These are phyloP conservation scores for Choricystis sp. DNA, from an alignment of 139 green algal species.

Conservation along the genomic window DNA sequence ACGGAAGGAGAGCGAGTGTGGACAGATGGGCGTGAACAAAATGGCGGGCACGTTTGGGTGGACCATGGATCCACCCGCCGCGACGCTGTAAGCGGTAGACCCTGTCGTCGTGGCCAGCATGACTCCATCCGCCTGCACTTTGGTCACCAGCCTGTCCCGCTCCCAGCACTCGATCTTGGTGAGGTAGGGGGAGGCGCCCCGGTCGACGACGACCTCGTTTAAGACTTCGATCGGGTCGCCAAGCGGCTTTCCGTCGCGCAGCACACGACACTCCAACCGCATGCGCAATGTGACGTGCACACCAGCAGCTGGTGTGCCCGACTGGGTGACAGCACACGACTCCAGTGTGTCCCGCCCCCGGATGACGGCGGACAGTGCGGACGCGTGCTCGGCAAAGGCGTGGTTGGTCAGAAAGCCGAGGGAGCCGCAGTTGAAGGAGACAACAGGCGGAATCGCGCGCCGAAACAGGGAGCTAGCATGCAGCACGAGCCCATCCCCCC, in stretches of 20 bases:
- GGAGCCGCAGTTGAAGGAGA: slow-evolving; percentile 93
- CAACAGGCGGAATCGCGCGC: slow-evolving; percentile 26
- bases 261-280: slow-evolving; percentile 72
- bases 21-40: slow-evolving; percentile 88
- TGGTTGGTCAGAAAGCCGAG: slow-evolving; percentile 95
- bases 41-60: slow-evolving; percentile 82
- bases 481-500: slow-evolving; percentile 90
- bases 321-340: slow-evolving; percentile 10
- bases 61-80: slow-evolving; percentile 80
- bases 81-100: slow-evolving; percentile 86
- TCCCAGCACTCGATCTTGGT: slow-evolving; percentile 87
- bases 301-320: slow-evolving; percentile 21
- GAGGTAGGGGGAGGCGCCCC: slow-evolving; percentile 71
- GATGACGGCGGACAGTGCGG: slow-evolving; percentile 65
- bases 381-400: slow-evolving; percentile 37
- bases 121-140: slow-evolving; percentile 78
- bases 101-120: slow-evolving; percentile 92
- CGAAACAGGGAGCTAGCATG: slow-evolving; percentile 76
- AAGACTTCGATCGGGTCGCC: slow-evolving; percentile 48
- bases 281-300: slow-evolving; percentile 95
- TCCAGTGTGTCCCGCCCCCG: slow-evolving; percentile 45
- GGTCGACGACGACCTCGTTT: slow-evolving; percentile 93
- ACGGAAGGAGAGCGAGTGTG: slow-evolving; percentile 90
- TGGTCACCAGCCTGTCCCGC: slow-evolving; percentile 59
- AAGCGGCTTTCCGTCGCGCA: slow-evolving; percentile 13